Evolutionary conservation across 495 filamentous ascomycete genomes (phyloP).

Genomic region (Barbatosphaeria neglecta): DNA sequence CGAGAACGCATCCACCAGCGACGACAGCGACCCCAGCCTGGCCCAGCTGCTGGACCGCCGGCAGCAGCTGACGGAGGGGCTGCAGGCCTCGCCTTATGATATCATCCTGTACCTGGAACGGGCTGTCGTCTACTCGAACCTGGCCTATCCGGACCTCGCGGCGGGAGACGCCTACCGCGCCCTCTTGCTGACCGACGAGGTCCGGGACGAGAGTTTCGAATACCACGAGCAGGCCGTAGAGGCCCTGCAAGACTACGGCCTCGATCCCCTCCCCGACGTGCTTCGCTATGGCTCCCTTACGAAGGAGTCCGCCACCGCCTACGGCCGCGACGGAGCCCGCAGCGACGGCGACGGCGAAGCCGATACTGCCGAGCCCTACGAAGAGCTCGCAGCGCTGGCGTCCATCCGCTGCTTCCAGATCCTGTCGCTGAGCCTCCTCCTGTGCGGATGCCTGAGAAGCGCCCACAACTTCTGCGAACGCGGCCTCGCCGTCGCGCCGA

Average conservation of each 20-base stretch:
- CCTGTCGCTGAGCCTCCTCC: conserved; percentile 47
- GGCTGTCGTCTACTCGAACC: conserved; percentile 53
- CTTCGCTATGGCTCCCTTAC: conserved; percentile 29
- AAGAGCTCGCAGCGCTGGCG: conserved; percentile 25
- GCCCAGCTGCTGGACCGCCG: conserved; percentile 32
- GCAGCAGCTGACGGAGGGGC: conserved; percentile 32
- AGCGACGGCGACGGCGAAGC: conserved; percentile 15
- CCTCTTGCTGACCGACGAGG: conserved; percentile 72
- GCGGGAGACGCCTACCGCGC: conserved; percentile 85
- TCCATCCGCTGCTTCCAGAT: conserved; percentile 43
- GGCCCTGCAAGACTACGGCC: conserved; percentile 21
- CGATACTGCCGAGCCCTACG: conserved; percentile 16
- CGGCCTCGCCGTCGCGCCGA: conserved; percentile 29
- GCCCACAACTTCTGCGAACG: conserved; percentile 53
- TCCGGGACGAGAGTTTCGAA: conserved; percentile 55
- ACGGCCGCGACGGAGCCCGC: conserved; percentile 24
- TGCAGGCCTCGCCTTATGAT: conserved; percentile 57
- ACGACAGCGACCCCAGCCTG: conserved; percentile 22
- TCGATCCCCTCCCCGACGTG: conserved; percentile 20
- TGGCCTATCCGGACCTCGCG: conserved; percentile 83
- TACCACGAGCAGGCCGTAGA: conserved; percentile 46
- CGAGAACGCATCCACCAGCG: conserved; percentile 20
- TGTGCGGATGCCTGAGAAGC: conserved; percentile 60
- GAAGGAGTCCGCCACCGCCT: conserved; percentile 19
- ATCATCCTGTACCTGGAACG: conserved; percentile 64